Conservation (phyloP, 2,329 filamentous ascomycete genomes). For the Piedraia hortae region DNA sequence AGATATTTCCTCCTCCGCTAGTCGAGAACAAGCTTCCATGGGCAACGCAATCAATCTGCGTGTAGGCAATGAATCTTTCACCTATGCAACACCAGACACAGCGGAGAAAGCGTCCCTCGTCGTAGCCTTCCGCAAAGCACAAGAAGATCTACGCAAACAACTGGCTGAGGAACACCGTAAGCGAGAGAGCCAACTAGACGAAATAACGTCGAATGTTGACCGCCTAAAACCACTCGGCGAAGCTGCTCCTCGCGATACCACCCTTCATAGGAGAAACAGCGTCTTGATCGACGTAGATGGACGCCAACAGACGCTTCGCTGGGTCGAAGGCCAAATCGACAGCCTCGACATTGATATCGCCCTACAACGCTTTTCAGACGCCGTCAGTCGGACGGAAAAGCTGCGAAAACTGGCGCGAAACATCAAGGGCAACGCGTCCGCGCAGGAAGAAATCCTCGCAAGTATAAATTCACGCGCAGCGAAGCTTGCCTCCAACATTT, state of each 20-base stretch:
- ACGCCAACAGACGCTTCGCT: slow-evolving; percentile 82
- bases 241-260: slow-evolving; percentile 16
- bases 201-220: slow-evolving; percentile 9
- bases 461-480: slow-evolving; percentile 50
- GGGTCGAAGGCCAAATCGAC: slow-evolving; percentile 87
- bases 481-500: slow-evolving; percentile 48
- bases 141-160: slow-evolving; percentile 70
- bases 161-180: slow-evolving; percentile 68
- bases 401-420: slow-evolving; percentile 52
- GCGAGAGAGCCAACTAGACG: slow-evolving; percentile 33
- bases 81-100: slow-evolving; percentile 53
- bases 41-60: slow-evolving; percentile 71
- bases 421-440: slow-evolving; percentile 61
- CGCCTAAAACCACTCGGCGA: slow-evolving; percentile 24
- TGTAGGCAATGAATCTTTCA: slow-evolving; percentile 72
- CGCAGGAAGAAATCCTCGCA: slow-evolving; percentile 70
- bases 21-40: slow-evolving; percentile 27
- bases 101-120: slow-evolving; percentile 57
- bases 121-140: slow-evolving; percentile 71
- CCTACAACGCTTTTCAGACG: slow-evolving; percentile 61
- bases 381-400: slow-evolving; percentile 62
- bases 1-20: slow-evolving; percentile 35
- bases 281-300: slow-evolving; percentile 89
- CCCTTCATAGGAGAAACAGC: slow-evolving; percentile 14
- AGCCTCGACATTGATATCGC: slow-evolving; percentile 91